Evolutionary conservation across 2,329 filamentous ascomycete species (phyloP), one percentile per base, ranked within the genome.

Genomic region (Ophiostoma populinum): DNA sequence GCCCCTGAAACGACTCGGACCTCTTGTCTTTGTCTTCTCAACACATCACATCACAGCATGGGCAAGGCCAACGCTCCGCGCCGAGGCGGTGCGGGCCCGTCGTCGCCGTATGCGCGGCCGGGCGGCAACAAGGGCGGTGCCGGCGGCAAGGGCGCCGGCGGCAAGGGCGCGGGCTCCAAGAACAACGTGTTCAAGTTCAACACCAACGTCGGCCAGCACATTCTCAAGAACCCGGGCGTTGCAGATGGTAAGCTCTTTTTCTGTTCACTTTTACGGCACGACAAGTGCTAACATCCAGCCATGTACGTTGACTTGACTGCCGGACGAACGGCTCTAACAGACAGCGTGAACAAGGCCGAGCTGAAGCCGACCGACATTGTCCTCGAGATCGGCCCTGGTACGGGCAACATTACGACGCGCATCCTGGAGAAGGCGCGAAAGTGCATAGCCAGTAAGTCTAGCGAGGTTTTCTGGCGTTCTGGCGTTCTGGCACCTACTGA

Each of bases 111-210:
- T 41, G 46, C 54, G 21, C 51, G 51, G 9, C 30, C 30, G 9
- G n/a, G 11, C 6, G 28, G 28, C 28, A 19, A n/a, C n/a, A n/a
- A 19, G 12, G 28, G 28, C 17, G 27, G n/a, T n/a, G n/a, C n/a
- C 29, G n/a, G 28, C 28, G 19, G 30, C 30, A 32, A 31, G 28
- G 28, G 28, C n/a, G 41, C 42, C 11, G 35, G 38, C 40, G 28
- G 42, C 30, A 31, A 43, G 18, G 43, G 39, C 5, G 36, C 51
- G 41, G 47, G 53, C 8, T 49, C 52, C 39, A 62, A 62, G 50
- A 85, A 92, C 61, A 86, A 81, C 48, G 82, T 94, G 56, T 95
- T 95, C 71, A 92, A 92, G 55, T 92, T 94, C 73, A 93, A 92
- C 63, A 90, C 80, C 47, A 65, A 87, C 54, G 71, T 90, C 45